A percentile compares a stretch with the other conserved stretches of the same genome.
Evolutionary conservation across 495 filamentous ascomycete species (phyloP).

Genomic region (Bombardia bombarda): DNA sequence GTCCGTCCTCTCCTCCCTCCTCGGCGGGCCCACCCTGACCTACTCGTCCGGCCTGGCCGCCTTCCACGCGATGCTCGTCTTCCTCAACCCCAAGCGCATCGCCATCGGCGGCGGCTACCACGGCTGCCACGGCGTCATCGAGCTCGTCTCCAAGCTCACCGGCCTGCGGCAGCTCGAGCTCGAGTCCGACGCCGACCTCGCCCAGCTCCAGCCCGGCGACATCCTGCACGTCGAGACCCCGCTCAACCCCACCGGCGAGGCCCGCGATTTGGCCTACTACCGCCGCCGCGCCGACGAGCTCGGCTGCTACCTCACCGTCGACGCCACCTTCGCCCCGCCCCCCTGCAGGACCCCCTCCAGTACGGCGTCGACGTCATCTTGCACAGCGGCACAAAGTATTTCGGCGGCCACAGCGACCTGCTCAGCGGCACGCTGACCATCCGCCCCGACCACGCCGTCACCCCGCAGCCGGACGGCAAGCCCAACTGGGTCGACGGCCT

Average conservation of each 20-base stretch:
- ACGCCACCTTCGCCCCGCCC: conserved; percentile 88
- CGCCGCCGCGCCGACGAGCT: conserved; percentile 61
- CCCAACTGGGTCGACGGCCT: conserved; percentile 48
- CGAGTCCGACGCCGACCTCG: conserved; percentile 34
- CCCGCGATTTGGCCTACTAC: conserved; percentile 59
- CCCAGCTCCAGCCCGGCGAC: conserved; percentile 59
- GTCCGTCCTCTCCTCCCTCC: conserved; percentile 61
- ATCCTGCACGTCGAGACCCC: conserved; percentile 89
- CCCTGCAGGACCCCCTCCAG: conserved; percentile 74
- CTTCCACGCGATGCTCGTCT: conserved; percentile 71
- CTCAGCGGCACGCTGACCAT: conserved; percentile 76
- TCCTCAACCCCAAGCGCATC: conserved; percentile 69
- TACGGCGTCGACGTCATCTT: conserved; percentile 77
- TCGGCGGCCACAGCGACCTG: conserved; percentile 89
- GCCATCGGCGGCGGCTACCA: conserved; percentile 83
- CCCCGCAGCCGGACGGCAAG: conserved; percentile 23
- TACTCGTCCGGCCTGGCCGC: conserved; percentile 83
- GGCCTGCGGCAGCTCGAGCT: conserved; percentile 59
- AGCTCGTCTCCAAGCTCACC: conserved; percentile 60
- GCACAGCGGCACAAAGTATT: conserved; percentile 91
- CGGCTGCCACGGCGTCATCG: conserved; percentile 80
- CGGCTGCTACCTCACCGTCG: conserved; percentile 74
- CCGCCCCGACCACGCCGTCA: conserved; percentile 24
- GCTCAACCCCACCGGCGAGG: conserved; percentile 79
- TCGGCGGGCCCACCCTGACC: conserved; percentile 59